Base-by-base conservation (phyloP, 768 basidiomycete genomes). In the Tulasnella sp. region DNA sequence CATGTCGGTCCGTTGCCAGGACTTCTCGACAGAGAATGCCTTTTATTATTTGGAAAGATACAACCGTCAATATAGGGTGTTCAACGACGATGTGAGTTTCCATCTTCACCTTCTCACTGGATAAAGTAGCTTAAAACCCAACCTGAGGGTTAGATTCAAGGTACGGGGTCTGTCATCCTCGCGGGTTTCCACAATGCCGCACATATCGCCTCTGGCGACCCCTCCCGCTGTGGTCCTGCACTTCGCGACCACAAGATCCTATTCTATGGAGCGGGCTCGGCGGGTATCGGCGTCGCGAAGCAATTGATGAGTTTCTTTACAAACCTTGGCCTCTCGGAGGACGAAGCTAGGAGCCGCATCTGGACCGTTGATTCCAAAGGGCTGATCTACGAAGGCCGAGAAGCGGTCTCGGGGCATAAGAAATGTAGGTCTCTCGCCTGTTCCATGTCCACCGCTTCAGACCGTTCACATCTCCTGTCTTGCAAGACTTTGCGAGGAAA, bases 81-180 rank as follows among this genome's bases (percentile, higher is more conserved):
- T 91, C 74, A 91, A 91, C 66, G 90, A 94, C 63, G 88, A 93
- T 66, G 49, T 34, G 19, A 11, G 49, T 51, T n/a, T n/a, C n/a
- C 23, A 1, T 17, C 21, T 23, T 11, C 12, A 14, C 14, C 31
- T 3, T 5, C 17, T 3, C 17, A 8, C 23, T 35, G n/a, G n/a
- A n/a, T 15, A 0, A 6, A 32, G 31, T 1, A 15, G 23, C 4
- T 19, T 3, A 32, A 14, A 51, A 27, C 31, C 9, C 7, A 3
- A 11, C 37, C 12, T 39, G 37, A 12, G 4, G 14, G 29, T 7
- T 19, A 51, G 49, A 89, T 92, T 61, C 88, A 91, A 67, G 83
- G 83, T 40, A 97, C 92, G 2, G 92, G 91, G n/a, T 86, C 88
- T 29, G 91, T 94, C 63, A 84, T 94, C 37, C 80, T 97, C 49